Conservation (phyloP, 2,329 filamentous ascomycete species). For the Fusarium irregulare region DNA sequence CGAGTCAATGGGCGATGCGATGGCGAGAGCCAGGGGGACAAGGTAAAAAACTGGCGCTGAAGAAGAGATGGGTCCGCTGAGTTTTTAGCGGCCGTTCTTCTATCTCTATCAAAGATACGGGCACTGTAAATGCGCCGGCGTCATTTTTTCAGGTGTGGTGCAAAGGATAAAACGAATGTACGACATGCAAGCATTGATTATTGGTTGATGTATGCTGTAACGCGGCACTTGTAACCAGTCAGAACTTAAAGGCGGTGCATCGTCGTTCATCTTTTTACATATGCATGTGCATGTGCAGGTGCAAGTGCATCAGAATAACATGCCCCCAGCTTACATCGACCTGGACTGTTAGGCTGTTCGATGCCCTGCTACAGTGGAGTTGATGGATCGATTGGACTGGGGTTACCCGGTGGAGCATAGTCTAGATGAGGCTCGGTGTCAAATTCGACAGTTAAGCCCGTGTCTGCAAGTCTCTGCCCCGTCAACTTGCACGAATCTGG, state of each 20-base stretch:
- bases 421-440: constrained; percentile 14
- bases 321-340: not conserved
- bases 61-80: constrained; percentile 10
- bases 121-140: not conserved
- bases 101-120: not conserved
- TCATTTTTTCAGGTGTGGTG: not conserved
- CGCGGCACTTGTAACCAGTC: constrained; percentile 3
- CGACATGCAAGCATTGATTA: not conserved
- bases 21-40: constrained; percentile 1
- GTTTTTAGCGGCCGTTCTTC: constrained; percentile 30
- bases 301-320: not conserved
- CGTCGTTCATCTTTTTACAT: not conserved
- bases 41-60: constrained; percentile 6
- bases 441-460: constrained; percentile 22
- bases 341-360: not conserved
- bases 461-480: not conserved
- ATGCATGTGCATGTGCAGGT: constrained; percentile 3
- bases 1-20: constrained; percentile 20
- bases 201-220: not conserved
- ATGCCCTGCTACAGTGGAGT: constrained; percentile 3
- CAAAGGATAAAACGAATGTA: not conserved
- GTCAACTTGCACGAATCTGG: constrained; percentile 8
- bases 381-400: constrained; percentile 5
- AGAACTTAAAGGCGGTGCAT: not conserved
- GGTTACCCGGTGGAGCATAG: constrained; percentile 19